Conservation (phyloP, 495 filamentous ascomycete genomes). For the Chaetomium fimeti region DNA sequence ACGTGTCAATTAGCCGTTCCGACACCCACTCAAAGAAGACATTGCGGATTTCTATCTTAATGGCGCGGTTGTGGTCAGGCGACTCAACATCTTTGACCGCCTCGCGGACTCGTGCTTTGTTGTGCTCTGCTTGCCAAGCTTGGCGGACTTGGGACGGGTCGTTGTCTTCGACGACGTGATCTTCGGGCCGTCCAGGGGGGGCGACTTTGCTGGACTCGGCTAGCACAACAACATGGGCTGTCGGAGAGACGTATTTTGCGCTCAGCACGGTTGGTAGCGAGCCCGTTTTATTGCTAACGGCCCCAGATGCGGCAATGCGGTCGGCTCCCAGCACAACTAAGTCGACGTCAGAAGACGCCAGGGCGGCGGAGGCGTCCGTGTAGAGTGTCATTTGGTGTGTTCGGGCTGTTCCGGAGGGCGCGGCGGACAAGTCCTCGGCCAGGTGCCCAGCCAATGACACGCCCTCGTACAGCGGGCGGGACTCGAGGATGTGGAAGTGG, state of each 20-base stretch:
- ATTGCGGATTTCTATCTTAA: slow-evolving; percentile 50
- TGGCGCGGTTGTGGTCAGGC: not conserved
- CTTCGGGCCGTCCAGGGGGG: slow-evolving; percentile 34
- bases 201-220: slow-evolving; percentile 63
- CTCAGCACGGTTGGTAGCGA: slow-evolving; percentile 56
- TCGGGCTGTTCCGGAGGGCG: slow-evolving; percentile 29
- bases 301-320: slow-evolving; percentile 53
- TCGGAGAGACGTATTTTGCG: slow-evolving; percentile 46
- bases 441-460: slow-evolving; percentile 54
- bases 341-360: slow-evolving; percentile 50
- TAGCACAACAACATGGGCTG: slow-evolving; percentile 52
- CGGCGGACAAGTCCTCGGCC: slow-evolving; percentile 33
- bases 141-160: slow-evolving; percentile 46
- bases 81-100: not conserved
- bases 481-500: slow-evolving; percentile 62
- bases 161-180: slow-evolving; percentile 50
- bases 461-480: slow-evolving; percentile 65
- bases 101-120: slow-evolving; percentile 25
- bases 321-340: slow-evolving; percentile 64
- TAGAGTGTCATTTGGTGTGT: slow-evolving; percentile 48
- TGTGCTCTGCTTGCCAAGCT: slow-evolving; percentile 43
- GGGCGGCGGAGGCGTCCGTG: slow-evolving; percentile 60
- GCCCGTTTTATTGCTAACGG: slow-evolving; percentile 67
- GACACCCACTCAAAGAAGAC: slow-evolving; percentile 68
- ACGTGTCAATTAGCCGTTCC: slow-evolving; percentile 51